Evolutionary conservation across 2,329 filamentous ascomycete genomes (phyloP).

Genomic region (Trichoderma gracile): DNA sequence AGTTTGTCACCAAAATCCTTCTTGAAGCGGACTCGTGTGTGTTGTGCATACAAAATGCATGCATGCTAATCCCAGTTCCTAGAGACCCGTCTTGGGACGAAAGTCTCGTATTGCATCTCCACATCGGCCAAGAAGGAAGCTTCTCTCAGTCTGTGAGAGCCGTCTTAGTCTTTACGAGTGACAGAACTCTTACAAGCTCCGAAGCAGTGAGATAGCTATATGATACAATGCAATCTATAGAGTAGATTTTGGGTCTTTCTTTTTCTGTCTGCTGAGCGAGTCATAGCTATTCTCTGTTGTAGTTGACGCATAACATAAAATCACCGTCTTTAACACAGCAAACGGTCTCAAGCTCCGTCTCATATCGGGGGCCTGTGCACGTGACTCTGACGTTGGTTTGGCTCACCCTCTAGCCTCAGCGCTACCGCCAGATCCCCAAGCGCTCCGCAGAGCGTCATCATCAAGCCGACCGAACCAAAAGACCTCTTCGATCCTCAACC

Average conservation of each 20-base stretch:
- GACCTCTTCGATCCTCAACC: constrained; percentile 1
- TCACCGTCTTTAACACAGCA: no score
- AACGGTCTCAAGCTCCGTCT: no score
- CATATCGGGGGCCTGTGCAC: background rate
- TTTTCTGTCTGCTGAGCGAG: no score
- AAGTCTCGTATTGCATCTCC: background rate
- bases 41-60: background rate
- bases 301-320: no score
- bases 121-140: constrained; percentile 1
- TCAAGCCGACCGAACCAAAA: background rate
- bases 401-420: constrained; percentile 19
- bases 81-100: background rate
- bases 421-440: constrained; percentile 19
- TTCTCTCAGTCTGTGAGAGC: constrained; percentile 6
- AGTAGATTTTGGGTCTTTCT: no score
- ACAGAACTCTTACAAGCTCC: no score
- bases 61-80: background rate
- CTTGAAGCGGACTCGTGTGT: background rate
- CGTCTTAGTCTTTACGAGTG: no score
- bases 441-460: constrained; percentile 18
- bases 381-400: constrained; percentile 26
- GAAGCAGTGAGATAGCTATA: no score
- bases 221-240: no score
- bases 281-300: no score
- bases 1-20: no score